Conservation (phyloP, 169 alveolate species). For the Babesia ovata region DNA sequence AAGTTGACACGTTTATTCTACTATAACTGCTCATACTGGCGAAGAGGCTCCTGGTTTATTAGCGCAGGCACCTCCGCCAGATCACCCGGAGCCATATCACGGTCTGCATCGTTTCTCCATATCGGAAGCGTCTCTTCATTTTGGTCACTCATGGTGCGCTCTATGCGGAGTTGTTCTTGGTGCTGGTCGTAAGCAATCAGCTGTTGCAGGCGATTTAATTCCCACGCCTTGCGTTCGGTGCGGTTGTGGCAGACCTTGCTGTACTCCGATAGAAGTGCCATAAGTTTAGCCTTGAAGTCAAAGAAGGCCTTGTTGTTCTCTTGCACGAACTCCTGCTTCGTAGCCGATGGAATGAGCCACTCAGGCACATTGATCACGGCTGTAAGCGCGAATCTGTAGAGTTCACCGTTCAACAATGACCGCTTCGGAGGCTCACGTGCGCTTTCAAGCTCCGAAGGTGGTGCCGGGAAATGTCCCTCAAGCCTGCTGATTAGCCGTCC, state of each 20-base stretch:
- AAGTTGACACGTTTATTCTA: not conserved
- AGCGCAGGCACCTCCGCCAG: not conserved
- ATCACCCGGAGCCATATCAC: slow-evolving; percentile 16
- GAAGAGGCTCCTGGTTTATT: not conserved
- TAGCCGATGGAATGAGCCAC: slow-evolving; percentile 88
- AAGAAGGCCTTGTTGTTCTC: slow-evolving; percentile 85
- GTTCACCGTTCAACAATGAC: slow-evolving; percentile 64
- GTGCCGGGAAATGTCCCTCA: slow-evolving; percentile 86
- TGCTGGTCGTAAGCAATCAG: slow-evolving; percentile 47
- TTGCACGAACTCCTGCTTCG: slow-evolving; percentile 87
- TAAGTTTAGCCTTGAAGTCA: slow-evolving; percentile 78
- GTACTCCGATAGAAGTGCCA: slow-evolving; percentile 73
- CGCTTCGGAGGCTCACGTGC: slow-evolving; percentile 69
- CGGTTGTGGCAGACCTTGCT: slow-evolving; percentile 71
- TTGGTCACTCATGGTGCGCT: slow-evolving; percentile 33
- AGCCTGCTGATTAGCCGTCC: slow-evolving; percentile 83
- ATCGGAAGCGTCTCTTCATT: slow-evolving; percentile 60
- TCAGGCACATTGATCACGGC: slow-evolving; percentile 87
- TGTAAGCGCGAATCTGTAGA: slow-evolving; percentile 81
- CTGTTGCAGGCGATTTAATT: slow-evolving; percentile 45
- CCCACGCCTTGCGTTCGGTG: slow-evolving; percentile 75
- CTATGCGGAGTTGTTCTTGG: slow-evolving; percentile 25
- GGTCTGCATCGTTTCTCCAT: slow-evolving; percentile 27
- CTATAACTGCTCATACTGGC: slow-evolving; percentile 8
- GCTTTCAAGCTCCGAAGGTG: slow-evolving; percentile 73